Percentiles rank a stretch among this genome's conserved stretches.
Evolutionary conservation across 129 eudicot genomes (phyloP).

Genomic region (Pittosporum tobira): DNA sequence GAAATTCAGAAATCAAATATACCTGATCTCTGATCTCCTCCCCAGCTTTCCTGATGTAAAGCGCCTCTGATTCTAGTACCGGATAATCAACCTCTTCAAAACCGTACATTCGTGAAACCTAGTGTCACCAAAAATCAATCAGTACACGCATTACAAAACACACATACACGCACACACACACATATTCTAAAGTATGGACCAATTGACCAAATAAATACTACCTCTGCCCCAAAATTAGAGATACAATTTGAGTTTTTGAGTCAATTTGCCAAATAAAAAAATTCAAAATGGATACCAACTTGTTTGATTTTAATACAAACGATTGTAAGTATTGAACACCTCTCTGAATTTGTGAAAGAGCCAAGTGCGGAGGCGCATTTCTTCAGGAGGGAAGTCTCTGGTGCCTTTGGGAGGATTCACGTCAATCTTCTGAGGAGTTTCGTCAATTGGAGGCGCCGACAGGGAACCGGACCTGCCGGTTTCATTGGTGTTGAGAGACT

Average conservation of each 20-base stretch:
- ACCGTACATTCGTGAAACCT: slow-evolving; percentile 83
- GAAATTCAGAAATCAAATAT: background rate
- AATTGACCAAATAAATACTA: too few species aligned
- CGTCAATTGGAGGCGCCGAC: slow-evolving; percentile 35
- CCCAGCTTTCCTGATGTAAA: slow-evolving; percentile 88
- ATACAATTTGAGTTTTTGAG: too few species aligned
- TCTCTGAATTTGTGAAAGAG: slow-evolving; percentile 69
- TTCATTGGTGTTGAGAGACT: slow-evolving; percentile 19
- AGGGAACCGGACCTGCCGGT: slow-evolving; percentile 53
- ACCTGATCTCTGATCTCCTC: slow-evolving; percentile 99
- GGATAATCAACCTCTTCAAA: slow-evolving; percentile 98
- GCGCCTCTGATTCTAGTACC: slow-evolving; percentile 89
- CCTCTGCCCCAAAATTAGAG: too few species aligned
- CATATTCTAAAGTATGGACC: background rate
- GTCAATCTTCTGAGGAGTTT: slow-evolving; percentile 44
- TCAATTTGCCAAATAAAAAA: too few species aligned
- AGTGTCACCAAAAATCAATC: slow-evolving; percentile 11
- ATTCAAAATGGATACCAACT: too few species aligned
- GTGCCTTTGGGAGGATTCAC: slow-evolving; percentile 99
- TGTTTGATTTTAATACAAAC: too few species aligned
- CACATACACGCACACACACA: background rate
- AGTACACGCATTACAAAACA: background rate
- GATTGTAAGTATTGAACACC: too few species aligned
- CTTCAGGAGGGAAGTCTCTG: slow-evolving; percentile 95
- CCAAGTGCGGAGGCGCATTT: slow-evolving; percentile 92